These are phyloP conservation scores for Boletus edulis DNA, from an alignment of 768 basidiomycete genomes.

Conservation along the genomic window DNA sequence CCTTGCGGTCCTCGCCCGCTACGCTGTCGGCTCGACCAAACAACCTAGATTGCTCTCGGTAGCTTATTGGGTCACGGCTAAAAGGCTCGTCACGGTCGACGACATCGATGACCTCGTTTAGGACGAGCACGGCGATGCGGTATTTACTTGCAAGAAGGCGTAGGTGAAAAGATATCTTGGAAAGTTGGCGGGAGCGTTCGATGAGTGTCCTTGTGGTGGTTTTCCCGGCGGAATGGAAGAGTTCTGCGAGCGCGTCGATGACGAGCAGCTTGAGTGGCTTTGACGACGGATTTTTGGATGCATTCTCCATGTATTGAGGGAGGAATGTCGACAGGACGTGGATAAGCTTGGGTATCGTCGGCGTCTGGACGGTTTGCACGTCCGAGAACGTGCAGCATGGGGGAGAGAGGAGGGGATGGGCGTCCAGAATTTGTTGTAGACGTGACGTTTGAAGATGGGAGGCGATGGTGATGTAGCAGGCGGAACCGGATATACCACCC, in stretches of 20 bases:
- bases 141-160: constrained; percentile 67
- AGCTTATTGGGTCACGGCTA: constrained; percentile 41
- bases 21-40: constrained; percentile 66
- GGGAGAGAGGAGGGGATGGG: constrained; percentile 45
- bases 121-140: constrained; percentile 70
- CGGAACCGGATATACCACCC: constrained; percentile 62
- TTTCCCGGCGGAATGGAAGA: constrained; percentile 68
- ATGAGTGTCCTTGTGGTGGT: constrained; percentile 61
- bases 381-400: constrained; percentile 47
- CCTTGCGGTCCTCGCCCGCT: constrained; percentile 61
- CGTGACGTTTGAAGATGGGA: constrained; percentile 66
- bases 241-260: constrained; percentile 85
- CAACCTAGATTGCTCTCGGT: constrained; percentile 72
- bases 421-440: constrained; percentile 60
- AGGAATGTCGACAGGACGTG: constrained; percentile 54
- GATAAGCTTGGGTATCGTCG: constrained; percentile 52
- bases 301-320: constrained; percentile 46
- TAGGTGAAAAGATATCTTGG: constrained; percentile 63
- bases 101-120: constrained; percentile 90
- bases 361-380: constrained; percentile 60
- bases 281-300: constrained; percentile 26
- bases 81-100: constrained; percentile 40
- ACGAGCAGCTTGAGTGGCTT: constrained; percentile 77
- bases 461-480: constrained; percentile 78
- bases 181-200: constrained; percentile 70